Evolutionary conservation across 2,329 filamentous ascomycete species (phyloP), one percentile per base, ranked within the genome.

Genomic region (Cladosporium oxysporum): DNA sequence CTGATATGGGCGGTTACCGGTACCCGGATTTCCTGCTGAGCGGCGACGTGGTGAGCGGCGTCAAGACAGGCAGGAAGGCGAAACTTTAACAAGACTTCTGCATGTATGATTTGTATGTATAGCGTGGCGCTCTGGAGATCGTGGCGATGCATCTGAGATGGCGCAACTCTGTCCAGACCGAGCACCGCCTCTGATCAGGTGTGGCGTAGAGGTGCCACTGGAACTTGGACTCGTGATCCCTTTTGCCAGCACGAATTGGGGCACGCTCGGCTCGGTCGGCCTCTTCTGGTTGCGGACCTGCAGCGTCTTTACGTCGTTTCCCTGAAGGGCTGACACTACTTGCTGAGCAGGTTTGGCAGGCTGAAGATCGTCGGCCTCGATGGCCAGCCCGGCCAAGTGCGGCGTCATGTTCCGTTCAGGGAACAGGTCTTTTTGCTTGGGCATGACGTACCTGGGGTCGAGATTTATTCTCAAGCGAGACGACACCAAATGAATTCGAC

Each of bases 11-110:
- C 4, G 79, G 78, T 7, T 80, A 83, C 68, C 68, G 76, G 62
- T 89, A 89, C 73, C 87, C 87, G 0, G 86, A 88, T 68, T 87
- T 88, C 70, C 76, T 89, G 21, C 78, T 88, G 2, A 83, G 81
- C 1, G 85, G 83, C 1, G 75, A 81, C 16, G 76, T 76, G 2
- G 83, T 89, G 3, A 79, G 80, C n/a, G 87, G 87, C 7, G 87
- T 88, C 12, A 84, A 83, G 66, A 84, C 84, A 14, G 80, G 81
- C 64, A 87, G 85, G 79, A 85, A 84, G 73, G 78, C 83, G 23
- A 88, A 87, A 75, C 75, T 86, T 66, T 86, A 58, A 55, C 12
- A 35, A 16, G 44, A 26, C 23, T 23, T 55, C 41, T 47, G 50
- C 6, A 55, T 44, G 57, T 47, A 59, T 28, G 50, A 55, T 33